These are phyloP conservation scores for Helicocarpus griseus DNA, from an alignment of 2,329 filamentous ascomycete genomes.

Conservation along the genomic window DNA sequence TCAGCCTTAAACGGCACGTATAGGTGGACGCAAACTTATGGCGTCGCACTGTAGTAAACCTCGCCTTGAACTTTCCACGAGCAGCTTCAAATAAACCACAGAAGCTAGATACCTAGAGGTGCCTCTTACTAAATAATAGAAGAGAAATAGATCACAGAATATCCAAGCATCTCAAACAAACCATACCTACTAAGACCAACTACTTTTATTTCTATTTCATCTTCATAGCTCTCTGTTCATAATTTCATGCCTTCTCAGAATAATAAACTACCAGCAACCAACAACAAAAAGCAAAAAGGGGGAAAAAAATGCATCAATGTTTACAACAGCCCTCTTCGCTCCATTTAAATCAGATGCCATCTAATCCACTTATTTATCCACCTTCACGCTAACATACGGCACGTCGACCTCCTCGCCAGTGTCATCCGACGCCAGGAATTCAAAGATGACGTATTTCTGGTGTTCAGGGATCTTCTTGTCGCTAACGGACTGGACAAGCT, in stretches of 20 bases:
- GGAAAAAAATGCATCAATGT: background rate
- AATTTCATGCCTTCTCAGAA: background rate
- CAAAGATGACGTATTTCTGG: slow-evolving; percentile 92
- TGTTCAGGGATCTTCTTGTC: slow-evolving; percentile 87
- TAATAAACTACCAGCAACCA: background rate
- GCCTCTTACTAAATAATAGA: too few relatives aligned
- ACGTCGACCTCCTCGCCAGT: slow-evolving; percentile 92
- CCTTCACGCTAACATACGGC: slow-evolving; percentile 87
- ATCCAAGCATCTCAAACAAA: too few relatives aligned
- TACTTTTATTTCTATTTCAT: background rate
- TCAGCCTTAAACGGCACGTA: too few relatives aligned
- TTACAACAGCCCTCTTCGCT: background rate
- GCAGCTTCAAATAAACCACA: too few relatives aligned
- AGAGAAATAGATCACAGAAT: too few relatives aligned
- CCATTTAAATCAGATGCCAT: background rate
- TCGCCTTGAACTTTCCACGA: too few relatives aligned
- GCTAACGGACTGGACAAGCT: slow-evolving; percentile 77
- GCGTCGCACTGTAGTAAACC: too few relatives aligned
- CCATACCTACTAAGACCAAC: too few relatives aligned
- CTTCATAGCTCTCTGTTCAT: background rate
- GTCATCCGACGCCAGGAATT: slow-evolving; percentile 84
- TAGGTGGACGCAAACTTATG: too few relatives aligned
- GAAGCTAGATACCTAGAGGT: too few relatives aligned
- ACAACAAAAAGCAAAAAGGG: background rate
- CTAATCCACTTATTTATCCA: slow-evolving; percentile 27